A percentile compares a stretch with the other conserved stretches of the same genome.
These are phyloP conservation scores for Carex parvula DNA, from an alignment of 176 grass and related monocot species.

Conservation along the genomic window DNA sequence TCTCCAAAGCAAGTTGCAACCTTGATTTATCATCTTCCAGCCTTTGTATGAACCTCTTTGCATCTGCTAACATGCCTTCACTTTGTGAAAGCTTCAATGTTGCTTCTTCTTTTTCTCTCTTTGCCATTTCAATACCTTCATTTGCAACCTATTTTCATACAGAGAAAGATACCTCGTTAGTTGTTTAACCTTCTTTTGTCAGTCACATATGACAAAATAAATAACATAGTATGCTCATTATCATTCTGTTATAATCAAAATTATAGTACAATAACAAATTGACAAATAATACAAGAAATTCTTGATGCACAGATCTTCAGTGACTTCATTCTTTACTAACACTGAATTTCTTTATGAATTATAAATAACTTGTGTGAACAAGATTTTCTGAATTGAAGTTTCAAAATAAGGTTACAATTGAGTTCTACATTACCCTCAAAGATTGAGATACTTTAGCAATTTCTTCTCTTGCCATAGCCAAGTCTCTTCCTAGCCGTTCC, in stretches of 20 bases:
- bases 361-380: conserved; percentile 19
- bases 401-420: conserved; percentile 25
- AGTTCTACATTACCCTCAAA: conserved; percentile 54
- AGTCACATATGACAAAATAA: not conserved
- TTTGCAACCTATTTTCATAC: conserved; percentile 52
- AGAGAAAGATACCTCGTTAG: not conserved
- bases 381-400: not conserved
- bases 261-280: not conserved
- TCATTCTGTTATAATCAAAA: conserved; percentile 4
- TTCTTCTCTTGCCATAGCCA: conserved; percentile 78
- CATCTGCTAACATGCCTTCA: conserved; percentile 72
- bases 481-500: conserved; percentile 83
- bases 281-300: not conserved
- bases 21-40: conserved; percentile 96
- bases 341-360: conserved; percentile 10
- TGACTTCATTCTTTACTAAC: not conserved
- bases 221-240: not conserved
- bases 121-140: conserved; percentile 58
- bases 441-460: conserved; percentile 65
- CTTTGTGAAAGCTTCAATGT: conserved; percentile 56
- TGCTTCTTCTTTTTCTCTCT: conserved; percentile 67
- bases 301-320: not conserved
- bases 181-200: not conserved
- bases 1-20: conserved; percentile 70
- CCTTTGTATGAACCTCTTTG: conserved; percentile 79